These are phyloP conservation scores for Dactylonectria macrodidyma DNA, from an alignment of 2,329 filamentous ascomycete genomes.

Conservation along the genomic window DNA sequence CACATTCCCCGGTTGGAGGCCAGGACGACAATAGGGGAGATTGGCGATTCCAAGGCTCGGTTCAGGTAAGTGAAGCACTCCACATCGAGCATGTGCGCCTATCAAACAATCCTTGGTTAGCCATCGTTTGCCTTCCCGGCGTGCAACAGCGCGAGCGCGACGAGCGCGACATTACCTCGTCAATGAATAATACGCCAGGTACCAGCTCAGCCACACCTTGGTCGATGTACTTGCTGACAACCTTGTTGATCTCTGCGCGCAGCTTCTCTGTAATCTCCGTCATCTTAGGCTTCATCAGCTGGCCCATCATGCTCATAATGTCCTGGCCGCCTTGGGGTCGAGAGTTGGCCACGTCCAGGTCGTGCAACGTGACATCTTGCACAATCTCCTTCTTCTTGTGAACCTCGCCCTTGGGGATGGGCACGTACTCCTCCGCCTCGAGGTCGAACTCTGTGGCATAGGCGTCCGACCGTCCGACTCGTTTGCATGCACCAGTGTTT, in stretches of 20 bases:
- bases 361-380: slow-evolving; percentile 97
- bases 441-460: slow-evolving; percentile 99
- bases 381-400: slow-evolving; percentile 99
- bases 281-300: slow-evolving; percentile 99
- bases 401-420: slow-evolving; percentile 97
- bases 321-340: slow-evolving; percentile 97
- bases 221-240: slow-evolving; percentile 98
- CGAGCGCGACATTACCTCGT: slow-evolving; percentile 77
- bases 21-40: slow-evolving; percentile 96
- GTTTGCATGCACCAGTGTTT: slow-evolving; percentile 98
- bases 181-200: slow-evolving; percentile 98
- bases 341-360: slow-evolving; percentile 95
- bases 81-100: slow-evolving; percentile 99
- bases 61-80: slow-evolving; percentile 99
- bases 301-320: slow-evolving; percentile 99
- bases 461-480: slow-evolving; percentile 94
- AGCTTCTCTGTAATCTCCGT: slow-evolving; percentile 99
- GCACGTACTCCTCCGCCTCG: slow-evolving; percentile 98
- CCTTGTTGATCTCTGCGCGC: slow-evolving; percentile 97
- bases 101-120: slow-evolving; percentile 45
- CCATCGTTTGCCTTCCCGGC: slow-evolving; percentile 37
- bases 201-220: slow-evolving; percentile 98
- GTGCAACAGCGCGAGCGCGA: slow-evolving; percentile 23
- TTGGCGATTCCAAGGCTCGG: slow-evolving; percentile 93
- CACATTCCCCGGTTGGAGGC: slow-evolving; percentile 97